These are phyloP conservation scores for Setaria italica DNA, from an alignment of 202 grass and related monocot genomes.

Conservation along the genomic window DNA sequence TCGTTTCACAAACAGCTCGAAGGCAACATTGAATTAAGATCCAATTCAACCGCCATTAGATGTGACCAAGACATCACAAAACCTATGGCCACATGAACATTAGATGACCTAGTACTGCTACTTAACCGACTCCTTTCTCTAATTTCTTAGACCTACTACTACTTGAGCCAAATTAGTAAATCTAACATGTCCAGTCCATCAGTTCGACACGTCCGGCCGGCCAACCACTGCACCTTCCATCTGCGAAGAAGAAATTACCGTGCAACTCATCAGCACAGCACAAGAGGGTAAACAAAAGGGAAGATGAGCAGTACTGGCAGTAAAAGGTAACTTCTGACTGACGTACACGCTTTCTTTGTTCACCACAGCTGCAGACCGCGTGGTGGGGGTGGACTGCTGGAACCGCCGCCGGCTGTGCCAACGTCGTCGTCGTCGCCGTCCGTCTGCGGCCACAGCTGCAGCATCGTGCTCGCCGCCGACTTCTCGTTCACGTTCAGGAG, in stretches of 20 bases:
- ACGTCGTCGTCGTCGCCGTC: not conserved
- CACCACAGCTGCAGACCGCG: constrained; percentile 52
- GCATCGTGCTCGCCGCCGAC: constrained; percentile 37
- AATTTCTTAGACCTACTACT: not conserved
- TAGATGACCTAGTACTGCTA: not conserved
- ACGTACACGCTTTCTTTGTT: not conserved
- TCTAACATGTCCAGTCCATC: not conserved
- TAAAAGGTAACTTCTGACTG: not conserved
- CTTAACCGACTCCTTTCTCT: not conserved
- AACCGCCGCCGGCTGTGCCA: not conserved
- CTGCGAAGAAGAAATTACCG: constrained; percentile 29
- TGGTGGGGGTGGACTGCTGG: not conserved
- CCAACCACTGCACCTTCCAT: not conserved
- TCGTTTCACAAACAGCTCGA: not conserved
- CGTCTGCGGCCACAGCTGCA: constrained; percentile 57
- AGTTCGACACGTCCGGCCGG: not conserved
- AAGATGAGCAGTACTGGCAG: not conserved
- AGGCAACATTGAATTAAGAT: not conserved
- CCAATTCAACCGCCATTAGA: not conserved
- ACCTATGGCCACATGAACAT: constrained; percentile 8
- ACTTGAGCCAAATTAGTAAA: constrained; percentile 5
- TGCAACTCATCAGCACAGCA: not conserved
- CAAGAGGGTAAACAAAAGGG: not conserved
- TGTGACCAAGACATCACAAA: constrained; percentile 10
- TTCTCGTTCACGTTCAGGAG: constrained; percentile 34